These are phyloP conservation scores for Vanderwaltozyma yarrowii DNA, from an alignment of 805 yeast species.

Conservation along the genomic window DNA sequence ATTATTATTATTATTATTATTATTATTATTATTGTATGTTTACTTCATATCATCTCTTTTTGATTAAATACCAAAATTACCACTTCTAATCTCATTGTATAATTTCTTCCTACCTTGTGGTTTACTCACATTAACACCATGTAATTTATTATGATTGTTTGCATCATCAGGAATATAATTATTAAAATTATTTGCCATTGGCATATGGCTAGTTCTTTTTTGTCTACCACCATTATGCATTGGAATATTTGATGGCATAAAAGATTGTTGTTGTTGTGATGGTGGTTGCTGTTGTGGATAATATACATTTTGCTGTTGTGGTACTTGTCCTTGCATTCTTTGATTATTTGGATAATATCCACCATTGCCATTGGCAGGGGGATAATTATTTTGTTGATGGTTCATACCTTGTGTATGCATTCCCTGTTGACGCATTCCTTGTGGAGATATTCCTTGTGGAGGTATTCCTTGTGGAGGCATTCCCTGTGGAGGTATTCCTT, in stretches of 20 bases:
- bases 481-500: no score
- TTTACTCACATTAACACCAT: constrained; percentile 31
- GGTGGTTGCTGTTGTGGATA: constrained; percentile 37
- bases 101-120: constrained; percentile 44
- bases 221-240: background rate
- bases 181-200: background rate
- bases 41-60: background rate
- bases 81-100: constrained; percentile 54
- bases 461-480: no score
- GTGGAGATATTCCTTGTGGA: no score
- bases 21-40: no score
- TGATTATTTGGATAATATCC: background rate
- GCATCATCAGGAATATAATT: background rate
- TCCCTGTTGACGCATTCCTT: no score
- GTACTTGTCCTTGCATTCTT: background rate
- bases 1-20: background rate
- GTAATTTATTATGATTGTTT: constrained; percentile 34
- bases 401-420: background rate
- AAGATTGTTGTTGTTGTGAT: constrained; percentile 31
- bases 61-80: constrained; percentile 53
- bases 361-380: background rate
- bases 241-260: constrained; percentile 2
- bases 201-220: background rate
- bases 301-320: background rate
- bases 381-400: background rate